Conservation (phyloP, 73 alveolate genomes). For the Paraurostyla sp. region DNA sequence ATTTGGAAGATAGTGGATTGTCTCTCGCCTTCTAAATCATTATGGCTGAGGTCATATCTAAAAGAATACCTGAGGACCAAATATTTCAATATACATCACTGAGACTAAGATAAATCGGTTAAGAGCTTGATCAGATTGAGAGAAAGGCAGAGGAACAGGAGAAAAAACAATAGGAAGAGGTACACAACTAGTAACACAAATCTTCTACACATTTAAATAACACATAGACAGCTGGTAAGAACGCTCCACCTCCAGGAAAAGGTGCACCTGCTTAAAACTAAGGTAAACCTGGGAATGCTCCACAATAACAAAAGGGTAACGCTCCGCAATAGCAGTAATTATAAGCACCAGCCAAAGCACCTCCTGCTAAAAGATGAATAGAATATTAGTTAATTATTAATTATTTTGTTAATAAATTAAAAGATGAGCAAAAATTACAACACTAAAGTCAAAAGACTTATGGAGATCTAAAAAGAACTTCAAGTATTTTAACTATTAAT, state of each 20-base stretch:
- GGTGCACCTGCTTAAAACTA: too few relatives aligned
- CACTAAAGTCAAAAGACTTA: conserved; percentile 23
- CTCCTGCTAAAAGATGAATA: conserved; percentile 7
- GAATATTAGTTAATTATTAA: background rate
- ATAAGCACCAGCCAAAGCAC: background rate
- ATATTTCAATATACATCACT: conserved; percentile 36
- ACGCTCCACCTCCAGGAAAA: background rate
- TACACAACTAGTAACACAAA: too few relatives aligned
- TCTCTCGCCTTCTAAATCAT: conserved; percentile 34
- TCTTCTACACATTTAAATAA: too few relatives aligned
- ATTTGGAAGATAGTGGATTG: conserved; percentile 50
- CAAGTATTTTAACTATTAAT: background rate
- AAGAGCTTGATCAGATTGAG: conserved; percentile 39
- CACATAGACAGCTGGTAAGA: background rate
- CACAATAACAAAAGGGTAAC: background rate
- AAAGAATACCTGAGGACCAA: conserved; percentile 22
- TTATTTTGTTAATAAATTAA: background rate
- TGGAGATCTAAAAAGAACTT: conserved; percentile 13
- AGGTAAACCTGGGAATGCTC: conserved; percentile 8
- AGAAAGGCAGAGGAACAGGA: conserved; percentile 41
- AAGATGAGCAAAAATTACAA: conserved; percentile 7
- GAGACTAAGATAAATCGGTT: conserved; percentile 20
- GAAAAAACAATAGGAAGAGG: background rate
- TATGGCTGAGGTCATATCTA: conserved; percentile 48
- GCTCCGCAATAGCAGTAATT: background rate